A percentile compares a stretch with the other conserved stretches of the same genome.
Conservation (phyloP, 495 filamentous ascomycete species). For the Aspergillus homomorphus region DNA sequence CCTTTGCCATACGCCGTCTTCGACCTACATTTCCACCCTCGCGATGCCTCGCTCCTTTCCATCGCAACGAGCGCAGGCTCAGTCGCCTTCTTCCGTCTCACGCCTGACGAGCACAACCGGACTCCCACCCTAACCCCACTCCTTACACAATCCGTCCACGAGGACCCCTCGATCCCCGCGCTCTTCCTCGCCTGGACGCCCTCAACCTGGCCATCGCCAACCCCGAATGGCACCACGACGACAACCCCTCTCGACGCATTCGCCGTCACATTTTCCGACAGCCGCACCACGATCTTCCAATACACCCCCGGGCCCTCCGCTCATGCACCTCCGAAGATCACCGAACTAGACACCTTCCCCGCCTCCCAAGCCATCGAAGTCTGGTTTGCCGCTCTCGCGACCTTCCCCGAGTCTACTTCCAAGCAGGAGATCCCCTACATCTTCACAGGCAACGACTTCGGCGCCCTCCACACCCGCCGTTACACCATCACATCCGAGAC, state of each 20-base stretch:
- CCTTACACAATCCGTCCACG: slow-evolving; percentile 37
- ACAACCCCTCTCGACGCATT: slow-evolving; percentile 35
- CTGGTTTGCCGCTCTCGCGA: slow-evolving; percentile 43
- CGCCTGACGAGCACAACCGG: neutral
- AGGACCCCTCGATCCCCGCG: slow-evolving; percentile 57
- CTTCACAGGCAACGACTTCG: slow-evolving; percentile 40
- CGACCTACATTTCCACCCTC: slow-evolving; percentile 78
- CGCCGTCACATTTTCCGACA: slow-evolving; percentile 68
- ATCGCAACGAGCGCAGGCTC: slow-evolving; percentile 71
- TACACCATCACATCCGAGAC: slow-evolving; percentile 20
- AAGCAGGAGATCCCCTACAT: slow-evolving; percentile 26
- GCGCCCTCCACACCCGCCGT: slow-evolving; percentile 31
- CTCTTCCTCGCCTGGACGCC: slow-evolving; percentile 73
- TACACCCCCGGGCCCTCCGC: slow-evolving; percentile 26
- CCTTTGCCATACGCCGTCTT: slow-evolving; percentile 68
- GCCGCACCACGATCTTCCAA: slow-evolving; percentile 49
- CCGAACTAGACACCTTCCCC: slow-evolving; percentile 28
- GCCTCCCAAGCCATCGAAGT: slow-evolving; percentile 43
- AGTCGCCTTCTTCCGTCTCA: slow-evolving; percentile 58
- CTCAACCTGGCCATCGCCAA: slow-evolving; percentile 27
- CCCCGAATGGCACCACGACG: slow-evolving; percentile 16
- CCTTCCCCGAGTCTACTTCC: slow-evolving; percentile 6
- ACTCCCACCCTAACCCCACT: slow-evolving; percentile 13
- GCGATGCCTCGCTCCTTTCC: slow-evolving; percentile 53
- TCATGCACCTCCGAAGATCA: slow-evolving; percentile 8